Evolutionary conservation across 2,329 filamentous ascomycete species (phyloP).

Genomic region (Neurospora sp.): DNA sequence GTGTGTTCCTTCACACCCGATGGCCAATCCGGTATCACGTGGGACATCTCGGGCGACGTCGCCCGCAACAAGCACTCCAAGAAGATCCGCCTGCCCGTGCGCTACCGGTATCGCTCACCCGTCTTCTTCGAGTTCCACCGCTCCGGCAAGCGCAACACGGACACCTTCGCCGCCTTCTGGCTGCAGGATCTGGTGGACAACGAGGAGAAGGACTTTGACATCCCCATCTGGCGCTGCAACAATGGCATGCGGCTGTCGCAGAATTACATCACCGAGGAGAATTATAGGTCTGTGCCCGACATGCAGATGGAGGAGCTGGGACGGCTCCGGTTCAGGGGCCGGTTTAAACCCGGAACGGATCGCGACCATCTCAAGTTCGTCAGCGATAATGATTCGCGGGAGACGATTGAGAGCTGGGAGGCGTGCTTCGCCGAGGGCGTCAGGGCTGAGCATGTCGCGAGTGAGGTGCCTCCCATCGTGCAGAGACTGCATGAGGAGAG

Average conservation of each 20-base stretch:
- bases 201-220: conserved; percentile 63
- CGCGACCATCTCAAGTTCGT: conserved; percentile 76
- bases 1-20: conserved; percentile 50
- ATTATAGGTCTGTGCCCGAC: conserved; percentile 59
- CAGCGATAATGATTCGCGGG: conserved; percentile 75
- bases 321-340: conserved; percentile 65
- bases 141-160: conserved; percentile 54
- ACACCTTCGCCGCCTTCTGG: conserved; percentile 76
- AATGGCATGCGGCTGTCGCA: conserved; percentile 69
- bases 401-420: conserved; percentile 93
- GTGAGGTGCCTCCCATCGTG: conserved; percentile 62
- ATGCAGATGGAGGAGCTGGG: conserved; percentile 72
- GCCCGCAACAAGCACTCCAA: conserved; percentile 27
- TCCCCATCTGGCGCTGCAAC: conserved; percentile 85
- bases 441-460: conserved; percentile 56
- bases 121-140: conserved; percentile 80
- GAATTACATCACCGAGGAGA: conserved; percentile 81
- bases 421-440: conserved; percentile 84
- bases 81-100: conserved; percentile 67
- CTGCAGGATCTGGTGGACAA: conserved; percentile 75
- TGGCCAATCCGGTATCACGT: conserved; percentile 30
- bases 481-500: conserved; percentile 74
- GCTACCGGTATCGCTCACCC: conserved; percentile 81
- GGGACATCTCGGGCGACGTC: conserved; percentile 36
- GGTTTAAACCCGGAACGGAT: conserved; percentile 86